Evolutionary conservation across 257 asterid species (phyloP), one percentile per base, ranked within the genome.

Genomic region (Prunella vulgaris): DNA sequence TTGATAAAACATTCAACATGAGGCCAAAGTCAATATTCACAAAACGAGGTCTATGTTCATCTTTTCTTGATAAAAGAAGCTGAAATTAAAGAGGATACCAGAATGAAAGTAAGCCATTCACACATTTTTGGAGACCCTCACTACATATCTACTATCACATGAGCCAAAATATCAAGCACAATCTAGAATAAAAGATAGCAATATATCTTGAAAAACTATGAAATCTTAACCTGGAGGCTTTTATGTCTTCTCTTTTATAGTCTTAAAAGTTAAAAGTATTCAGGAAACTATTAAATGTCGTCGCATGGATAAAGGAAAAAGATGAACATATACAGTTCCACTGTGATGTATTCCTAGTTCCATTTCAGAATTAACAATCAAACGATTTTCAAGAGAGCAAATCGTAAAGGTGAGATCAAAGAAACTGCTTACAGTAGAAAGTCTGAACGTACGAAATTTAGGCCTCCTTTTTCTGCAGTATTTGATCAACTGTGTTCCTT

Each of bases 401-500:
- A 17, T 21, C 54, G 44, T 2, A 73, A 17, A 33, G 17, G 49
- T 25, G 49, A 46, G 49, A 56, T 53, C 48, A 21, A 51, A 25
- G 53, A 64, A 77, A 73, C 32, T 51, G 82, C 94, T 83, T 84
- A 89, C 97, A 53, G 86, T 73, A 87, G 95, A 90, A 80, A 93
- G 87, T 88, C 91, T 86, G 81, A 87, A 86, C 57, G 89, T 86
- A 52, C 90, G 82, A 75, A 93, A 88, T 74, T 93, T 88, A 28
- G 96, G 97, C 85, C 83, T 88, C 80, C 96, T 96, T 75, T 88
- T 85, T 69, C 96, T 81, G 87, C 96, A 84, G 84, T 90, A 88
- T 88, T 93, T 93, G 83, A 89, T 80, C 74, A 89, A 70, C 70
- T 90, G 93, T 59, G 97, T 82, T 18, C 96, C 99, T 80, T 89